Evolutionary conservation across 371 early-diverging fungal species (phyloP).

Genomic region (Blakeslea trispora): DNA sequence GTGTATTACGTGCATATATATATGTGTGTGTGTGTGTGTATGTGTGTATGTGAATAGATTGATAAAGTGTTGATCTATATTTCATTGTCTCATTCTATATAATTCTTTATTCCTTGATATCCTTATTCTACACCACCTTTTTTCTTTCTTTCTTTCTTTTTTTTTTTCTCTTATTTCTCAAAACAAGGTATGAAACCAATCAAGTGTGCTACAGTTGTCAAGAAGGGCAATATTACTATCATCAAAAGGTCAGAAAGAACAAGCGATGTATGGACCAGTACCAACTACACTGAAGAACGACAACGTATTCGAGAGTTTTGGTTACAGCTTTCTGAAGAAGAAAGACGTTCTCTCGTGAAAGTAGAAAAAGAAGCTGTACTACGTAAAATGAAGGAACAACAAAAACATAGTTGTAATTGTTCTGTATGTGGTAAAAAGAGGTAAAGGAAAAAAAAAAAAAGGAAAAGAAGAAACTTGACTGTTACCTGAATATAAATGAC

Average conservation of each 20-base stretch:
- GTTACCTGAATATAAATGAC: not conserved
- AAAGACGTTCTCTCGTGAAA: constrained; percentile 80
- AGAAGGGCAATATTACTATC: not conserved
- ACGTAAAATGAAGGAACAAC: constrained; percentile 92
- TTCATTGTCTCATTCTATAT: too few relatives aligned
- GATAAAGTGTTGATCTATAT: too few relatives aligned
- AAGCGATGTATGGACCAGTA: constrained; percentile 72
- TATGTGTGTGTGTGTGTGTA: too few relatives aligned
- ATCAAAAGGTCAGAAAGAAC: not conserved
- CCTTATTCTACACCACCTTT: too few relatives aligned
- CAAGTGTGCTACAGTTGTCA: not conserved
- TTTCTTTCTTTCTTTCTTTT: too few relatives aligned
- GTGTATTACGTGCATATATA: too few relatives aligned
- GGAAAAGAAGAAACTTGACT: too few relatives aligned
- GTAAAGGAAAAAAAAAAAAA: too few relatives aligned
- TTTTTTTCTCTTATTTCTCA: too few relatives aligned
- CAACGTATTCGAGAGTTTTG: constrained; percentile 89
- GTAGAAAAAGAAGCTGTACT: constrained; percentile 91
- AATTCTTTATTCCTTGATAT: too few relatives aligned
- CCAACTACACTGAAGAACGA: constrained; percentile 78
- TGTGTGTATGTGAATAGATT: too few relatives aligned
- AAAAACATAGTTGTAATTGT: constrained; percentile 88
- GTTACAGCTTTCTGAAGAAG: constrained; percentile 84
- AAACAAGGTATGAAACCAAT: too few relatives aligned
- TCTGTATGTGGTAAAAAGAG: constrained; percentile 90